Evolutionary conservation across 306 rosid species (phyloP).

Genomic region (Medicago lupulina): DNA sequence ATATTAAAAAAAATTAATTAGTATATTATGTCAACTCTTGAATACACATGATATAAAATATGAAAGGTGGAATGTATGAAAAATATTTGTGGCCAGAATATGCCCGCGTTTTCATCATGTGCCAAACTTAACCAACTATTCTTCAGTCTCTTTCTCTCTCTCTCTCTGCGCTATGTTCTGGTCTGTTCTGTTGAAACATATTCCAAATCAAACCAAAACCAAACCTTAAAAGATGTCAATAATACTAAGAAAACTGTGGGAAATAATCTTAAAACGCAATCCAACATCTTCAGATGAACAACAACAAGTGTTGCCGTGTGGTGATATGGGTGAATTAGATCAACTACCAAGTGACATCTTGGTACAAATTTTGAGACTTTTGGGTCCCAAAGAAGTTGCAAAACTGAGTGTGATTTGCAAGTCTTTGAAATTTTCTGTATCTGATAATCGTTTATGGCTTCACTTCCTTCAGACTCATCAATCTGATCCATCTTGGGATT

Average conservation of each 20-base stretch:
- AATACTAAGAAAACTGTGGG: conserved; percentile 68
- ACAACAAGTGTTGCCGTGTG: not conserved
- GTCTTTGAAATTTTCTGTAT: conserved; percentile 49
- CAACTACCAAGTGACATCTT: conserved; percentile 67
- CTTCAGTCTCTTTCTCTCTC: conserved; percentile 10
- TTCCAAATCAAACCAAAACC: not conserved
- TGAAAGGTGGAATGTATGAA: no score
- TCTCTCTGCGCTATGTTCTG: not conserved
- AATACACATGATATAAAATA: no score
- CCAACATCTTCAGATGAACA: not conserved
- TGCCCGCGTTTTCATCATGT: not conserved
- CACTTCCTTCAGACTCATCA: conserved; percentile 58
- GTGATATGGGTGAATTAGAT: conserved; percentile 56
- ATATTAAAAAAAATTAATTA: no score
- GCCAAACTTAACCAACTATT: not conserved
- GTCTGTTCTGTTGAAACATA: not conserved
- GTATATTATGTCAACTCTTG: no score
- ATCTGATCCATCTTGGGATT: conserved; percentile 56
- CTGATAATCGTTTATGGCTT: conserved; percentile 68
- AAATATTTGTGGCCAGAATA: not conserved
- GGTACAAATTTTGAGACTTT: conserved; percentile 57
- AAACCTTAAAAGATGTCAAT: conserved; percentile 43
- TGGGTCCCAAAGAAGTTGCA: conserved; percentile 77
- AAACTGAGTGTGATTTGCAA: conserved; percentile 56
- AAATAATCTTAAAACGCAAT: conserved; percentile 35